Conservation (phyloP, 495 filamentous ascomycete genomes). For the Penicillium simplicissimum region DNA sequence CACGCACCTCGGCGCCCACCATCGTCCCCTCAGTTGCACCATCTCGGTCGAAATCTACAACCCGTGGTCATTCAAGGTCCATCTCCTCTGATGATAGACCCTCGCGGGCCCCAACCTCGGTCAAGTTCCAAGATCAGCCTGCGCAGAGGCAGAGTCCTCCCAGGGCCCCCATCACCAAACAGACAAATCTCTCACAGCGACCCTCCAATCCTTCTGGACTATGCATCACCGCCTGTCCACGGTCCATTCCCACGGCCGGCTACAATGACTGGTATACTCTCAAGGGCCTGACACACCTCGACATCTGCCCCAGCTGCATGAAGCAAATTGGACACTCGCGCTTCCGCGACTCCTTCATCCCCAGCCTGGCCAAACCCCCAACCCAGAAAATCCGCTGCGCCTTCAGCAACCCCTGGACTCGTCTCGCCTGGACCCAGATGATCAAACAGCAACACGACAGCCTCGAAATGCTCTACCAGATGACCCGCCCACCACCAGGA, state of each 20-base stretch:
- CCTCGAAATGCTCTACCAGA: conserved; percentile 56
- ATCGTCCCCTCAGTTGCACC: conserved; percentile 4
- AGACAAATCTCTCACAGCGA: conserved; percentile 18
- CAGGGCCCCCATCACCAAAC: conserved; percentile 18
- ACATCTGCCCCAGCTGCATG: conserved; percentile 67
- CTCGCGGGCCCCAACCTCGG: conserved; percentile 13
- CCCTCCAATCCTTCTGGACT: conserved; percentile 20
- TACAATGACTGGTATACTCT: conserved; percentile 69
- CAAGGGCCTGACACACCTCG: conserved; percentile 52
- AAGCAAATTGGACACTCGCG: conserved; percentile 54
- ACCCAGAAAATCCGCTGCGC: conserved; percentile 53
- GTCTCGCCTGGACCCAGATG: conserved; percentile 66
- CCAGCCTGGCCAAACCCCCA: conserved; percentile 41
- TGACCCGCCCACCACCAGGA: conserved; percentile 46
- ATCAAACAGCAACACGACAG: conserved; percentile 55
- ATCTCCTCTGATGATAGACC: conserved; percentile 17
- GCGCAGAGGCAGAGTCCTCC: conserved; percentile 2
- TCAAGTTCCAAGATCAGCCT: conserved; percentile 16
- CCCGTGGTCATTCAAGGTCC: conserved; percentile 12
- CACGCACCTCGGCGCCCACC: conserved; percentile 14
- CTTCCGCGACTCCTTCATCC: conserved; percentile 55
- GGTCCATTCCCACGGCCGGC: conserved; percentile 48
- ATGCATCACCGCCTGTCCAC: conserved; percentile 55
- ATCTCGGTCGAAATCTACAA: conserved; percentile 19
- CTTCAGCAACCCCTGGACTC: conserved; percentile 63